These are phyloP conservation scores for Cornus florida DNA, from an alignment of 148 eudicot genomes.

Conservation along the genomic window DNA sequence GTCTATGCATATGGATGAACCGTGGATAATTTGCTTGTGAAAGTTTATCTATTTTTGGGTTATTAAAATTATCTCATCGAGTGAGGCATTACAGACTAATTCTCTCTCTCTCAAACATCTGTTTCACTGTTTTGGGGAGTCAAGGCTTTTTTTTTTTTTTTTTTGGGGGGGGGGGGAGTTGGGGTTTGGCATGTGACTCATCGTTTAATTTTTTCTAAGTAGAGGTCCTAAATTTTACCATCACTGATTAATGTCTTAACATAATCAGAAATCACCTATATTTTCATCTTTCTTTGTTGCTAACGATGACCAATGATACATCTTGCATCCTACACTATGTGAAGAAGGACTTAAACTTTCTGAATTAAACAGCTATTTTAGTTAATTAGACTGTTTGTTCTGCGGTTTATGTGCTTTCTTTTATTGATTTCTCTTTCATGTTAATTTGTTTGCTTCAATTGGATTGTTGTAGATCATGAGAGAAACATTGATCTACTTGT, in stretches of 20 bases:
- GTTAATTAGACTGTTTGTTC: background rate
- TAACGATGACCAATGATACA: background rate
- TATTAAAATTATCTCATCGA: no score
- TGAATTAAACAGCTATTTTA: background rate
- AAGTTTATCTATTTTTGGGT: no score
- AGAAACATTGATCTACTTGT: conserved; percentile 89
- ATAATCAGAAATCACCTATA: background rate
- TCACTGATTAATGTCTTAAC: background rate
- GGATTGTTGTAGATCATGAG: conserved; percentile 77
- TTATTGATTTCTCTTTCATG: background rate
- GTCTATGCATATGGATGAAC: background rate
- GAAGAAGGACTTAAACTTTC: background rate
- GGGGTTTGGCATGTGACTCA: no score
- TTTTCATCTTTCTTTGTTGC: background rate
- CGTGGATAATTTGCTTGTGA: no score
- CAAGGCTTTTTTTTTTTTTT: background rate
- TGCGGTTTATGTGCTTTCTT: background rate
- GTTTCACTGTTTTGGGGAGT: no score
- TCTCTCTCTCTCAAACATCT: background rate
- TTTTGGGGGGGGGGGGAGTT: background rate
- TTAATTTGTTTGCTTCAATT: conserved; percentile 8
- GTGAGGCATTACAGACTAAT: no score
- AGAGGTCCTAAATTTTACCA: no score
- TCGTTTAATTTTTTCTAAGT: no score
- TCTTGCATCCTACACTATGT: background rate